Percentiles rank a stretch among this genome's conserved stretches.
phyloP scores from a whole-genome alignment of 2,329 filamentous ascomycete species.

The Trichocomaceae sp. region DNA sequence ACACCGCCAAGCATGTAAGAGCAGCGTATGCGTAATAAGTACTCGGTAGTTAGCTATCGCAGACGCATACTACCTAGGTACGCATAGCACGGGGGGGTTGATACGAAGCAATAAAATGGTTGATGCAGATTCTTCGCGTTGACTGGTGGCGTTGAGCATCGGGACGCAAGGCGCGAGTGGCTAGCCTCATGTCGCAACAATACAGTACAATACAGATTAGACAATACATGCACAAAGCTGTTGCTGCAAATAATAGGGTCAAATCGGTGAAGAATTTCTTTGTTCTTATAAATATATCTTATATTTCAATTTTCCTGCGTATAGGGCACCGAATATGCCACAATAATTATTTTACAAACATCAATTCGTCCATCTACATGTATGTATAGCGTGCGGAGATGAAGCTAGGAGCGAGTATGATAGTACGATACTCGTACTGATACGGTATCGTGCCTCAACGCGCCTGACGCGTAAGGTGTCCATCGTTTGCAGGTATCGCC shows the following conservation, averaged over 20 bases:
- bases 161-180: not conserved
- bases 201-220: not conserved
- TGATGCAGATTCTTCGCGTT: not conserved
- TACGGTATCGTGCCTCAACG: not conserved
- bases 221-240: too few relatives aligned
- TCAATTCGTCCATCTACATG: too few relatives aligned
- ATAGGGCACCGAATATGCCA: too few relatives aligned
- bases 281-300: not conserved
- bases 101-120: not conserved
- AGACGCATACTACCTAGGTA: too few relatives aligned
- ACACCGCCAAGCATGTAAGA: not conserved
- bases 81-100: not conserved
- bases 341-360: too few relatives aligned
- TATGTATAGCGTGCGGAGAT: too few relatives aligned
- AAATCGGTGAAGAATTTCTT: not conserved
- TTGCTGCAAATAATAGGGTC: too few relatives aligned
- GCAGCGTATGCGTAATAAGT: not conserved
- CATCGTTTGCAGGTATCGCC: not conserved
- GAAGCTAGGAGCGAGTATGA: too few relatives aligned
- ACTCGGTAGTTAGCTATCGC: too few relatives aligned
- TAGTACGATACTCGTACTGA: too few relatives aligned
- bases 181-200: not conserved
- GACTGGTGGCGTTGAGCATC: not conserved
- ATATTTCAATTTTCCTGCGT: not conserved
- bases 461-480: constrained; percentile 8